Percentiles rank a stretch among this genome's conserved stretches.
phyloP scores from a whole-genome alignment of 257 asterid species.

The Haberlea rhodopensis region DNA sequence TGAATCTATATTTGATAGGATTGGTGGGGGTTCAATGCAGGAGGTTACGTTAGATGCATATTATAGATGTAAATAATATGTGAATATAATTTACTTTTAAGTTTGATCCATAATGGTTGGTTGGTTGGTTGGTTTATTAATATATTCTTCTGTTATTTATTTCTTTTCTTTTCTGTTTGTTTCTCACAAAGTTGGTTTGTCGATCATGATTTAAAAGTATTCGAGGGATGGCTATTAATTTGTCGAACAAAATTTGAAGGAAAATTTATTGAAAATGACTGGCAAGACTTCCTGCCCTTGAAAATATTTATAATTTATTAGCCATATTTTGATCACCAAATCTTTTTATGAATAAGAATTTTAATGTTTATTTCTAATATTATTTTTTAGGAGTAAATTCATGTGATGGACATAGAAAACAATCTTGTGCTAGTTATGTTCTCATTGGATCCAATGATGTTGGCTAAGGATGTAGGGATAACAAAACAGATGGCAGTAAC shows the following conservation, averaged over 20 bases:
- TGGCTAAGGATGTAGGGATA: conserved; percentile 27
- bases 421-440: conserved; percentile 29
- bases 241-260: conserved; percentile 29
- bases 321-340: background rate
- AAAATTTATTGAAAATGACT: conserved; percentile 25
- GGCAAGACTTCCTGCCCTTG: conserved; percentile 14
- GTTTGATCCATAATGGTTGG: too few species aligned
- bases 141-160: too few species aligned
- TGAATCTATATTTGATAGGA: too few species aligned
- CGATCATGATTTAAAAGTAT: too few species aligned
- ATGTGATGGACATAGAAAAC: conserved; percentile 16
- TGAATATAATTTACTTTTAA: too few species aligned
- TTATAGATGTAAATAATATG: too few species aligned
- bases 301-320: background rate
- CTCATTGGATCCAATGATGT: conserved; percentile 14
- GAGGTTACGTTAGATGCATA: too few species aligned
- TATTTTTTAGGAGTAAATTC: conserved; percentile 28
- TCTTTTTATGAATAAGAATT: background rate
- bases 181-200: too few species aligned
- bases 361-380: background rate
- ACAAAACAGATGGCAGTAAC: background rate
- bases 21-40: too few species aligned
- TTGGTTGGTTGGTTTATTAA: too few species aligned
- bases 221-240: too few species aligned
- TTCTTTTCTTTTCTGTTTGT: too few species aligned